Evolutionary conservation across 2,329 filamentous ascomycete species (phyloP), one percentile per base, ranked within the genome.

Genomic region (Talaromyces sp.): DNA sequence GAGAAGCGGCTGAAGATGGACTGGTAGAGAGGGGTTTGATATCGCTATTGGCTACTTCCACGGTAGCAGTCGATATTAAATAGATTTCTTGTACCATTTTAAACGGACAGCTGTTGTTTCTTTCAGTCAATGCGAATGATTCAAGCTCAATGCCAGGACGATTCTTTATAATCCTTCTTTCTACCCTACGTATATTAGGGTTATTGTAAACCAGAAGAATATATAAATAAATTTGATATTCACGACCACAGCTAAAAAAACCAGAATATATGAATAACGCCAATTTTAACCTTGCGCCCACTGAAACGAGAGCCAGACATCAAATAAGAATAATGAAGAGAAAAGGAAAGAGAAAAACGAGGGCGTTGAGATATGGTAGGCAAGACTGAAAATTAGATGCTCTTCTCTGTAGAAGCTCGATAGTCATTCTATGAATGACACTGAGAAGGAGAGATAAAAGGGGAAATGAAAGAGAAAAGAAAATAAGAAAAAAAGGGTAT

Each of bases 1-100:
- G 94, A 97, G 87, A 85, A 86, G 78, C 91, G 92, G 84, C 81
- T 96, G 77, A 90, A 88, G 83, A 96, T 97, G 86, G 82, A 78
- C 61, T 76, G 69, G 62, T 75, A 67, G 66, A 33, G 53, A n/a
- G 27, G 50, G 6, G n/a, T 12, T 23, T 51, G 44, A 51, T 23
- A 16, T 9, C 27, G 44, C 3, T 3, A 27, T 36, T 40, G 36
- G 36, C 7, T n/a, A n/a, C 12, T 40, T 5, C n/a, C 16, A 40
- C 16, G 36, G 36, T n/a, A n/a, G 36, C 36, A 40, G 36, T 40
- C 36, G 36, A 40, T n/a, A 40, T 40, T 40, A 40, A 14, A 40
- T 40, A 40, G 36, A 40, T 40, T 40, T 40, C 36, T 40, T 40
- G 36, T 40, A 40, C 36, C 36, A 40, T 40, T 16, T 40, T 40